A percentile compares a stretch with the other conserved stretches of the same genome.
Conservation (phyloP, 2,329 filamentous ascomycete genomes). For the Monosporascus sp. region DNA sequence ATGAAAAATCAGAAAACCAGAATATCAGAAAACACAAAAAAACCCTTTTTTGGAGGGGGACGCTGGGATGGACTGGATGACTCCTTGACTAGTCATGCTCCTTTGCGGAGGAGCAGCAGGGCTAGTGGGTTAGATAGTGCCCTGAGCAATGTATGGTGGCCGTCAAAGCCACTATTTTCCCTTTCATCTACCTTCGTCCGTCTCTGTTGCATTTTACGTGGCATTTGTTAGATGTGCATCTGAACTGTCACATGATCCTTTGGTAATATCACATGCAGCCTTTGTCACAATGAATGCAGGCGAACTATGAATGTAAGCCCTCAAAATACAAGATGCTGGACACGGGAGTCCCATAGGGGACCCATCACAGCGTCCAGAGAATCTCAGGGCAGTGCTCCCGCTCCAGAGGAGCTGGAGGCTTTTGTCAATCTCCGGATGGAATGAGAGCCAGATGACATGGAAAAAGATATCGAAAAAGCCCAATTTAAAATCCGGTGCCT, state of each 20-base stretch:
- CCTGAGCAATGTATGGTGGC: constrained; percentile 21
- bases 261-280: no score
- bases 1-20: constrained; percentile 6
- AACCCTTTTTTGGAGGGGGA: constrained; percentile 15
- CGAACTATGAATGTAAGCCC: no score
- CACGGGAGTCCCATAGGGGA: neutral
- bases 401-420: neutral
- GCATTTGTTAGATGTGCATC: no score
- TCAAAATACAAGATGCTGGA: neutral
- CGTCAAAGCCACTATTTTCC: constrained; percentile 13
- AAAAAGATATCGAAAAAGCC: constrained; percentile 16
- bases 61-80: constrained; percentile 19
- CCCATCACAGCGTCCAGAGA: neutral
- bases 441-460: constrained; percentile 38
- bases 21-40: constrained; percentile 16
- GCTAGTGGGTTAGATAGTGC: constrained; percentile 22
- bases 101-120: constrained; percentile 3
- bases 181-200: constrained; percentile 11
- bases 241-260: no score
- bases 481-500: constrained; percentile 20
- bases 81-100: constrained; percentile 17
- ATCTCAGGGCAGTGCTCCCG: neutral
- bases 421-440: constrained; percentile 32
- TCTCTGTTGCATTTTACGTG: neutral
- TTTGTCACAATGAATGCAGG: no score